phyloP scores from a whole-genome alignment of 805 yeast species.

The Wickerhamomyces strasburgensis region DNA sequence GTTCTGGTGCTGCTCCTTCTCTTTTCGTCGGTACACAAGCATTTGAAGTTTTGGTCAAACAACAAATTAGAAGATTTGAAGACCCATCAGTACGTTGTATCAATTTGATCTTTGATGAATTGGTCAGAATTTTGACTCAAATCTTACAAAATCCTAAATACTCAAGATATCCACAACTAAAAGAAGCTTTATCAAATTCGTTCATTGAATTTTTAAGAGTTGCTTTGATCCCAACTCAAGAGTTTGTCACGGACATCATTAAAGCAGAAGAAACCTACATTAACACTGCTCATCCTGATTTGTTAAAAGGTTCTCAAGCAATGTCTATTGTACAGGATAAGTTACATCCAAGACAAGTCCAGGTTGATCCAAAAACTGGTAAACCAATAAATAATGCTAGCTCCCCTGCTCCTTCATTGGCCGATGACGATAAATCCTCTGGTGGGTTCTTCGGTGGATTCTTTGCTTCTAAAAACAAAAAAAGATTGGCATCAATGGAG shows the following conservation, averaged over 20 bases:
- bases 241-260: conserved; percentile 79
- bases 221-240: conserved; percentile 78
- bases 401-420: conserved; percentile 27
- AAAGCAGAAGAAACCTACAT: conserved; percentile 87
- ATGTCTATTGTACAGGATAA: conserved; percentile 88
- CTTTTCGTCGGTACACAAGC: conserved; percentile 96
- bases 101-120: conserved; percentile 86
- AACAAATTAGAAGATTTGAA: conserved; percentile 89
- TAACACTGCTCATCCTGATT: conserved; percentile 96
- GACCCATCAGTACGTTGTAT: conserved; percentile 90
- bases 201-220: conserved; percentile 78
- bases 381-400: conserved; percentile 51
- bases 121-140: conserved; percentile 78
- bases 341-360: conserved; percentile 65
- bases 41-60: conserved; percentile 91
- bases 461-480: conserved; percentile 86
- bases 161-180: conserved; percentile 84
- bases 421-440: conserved; percentile 37
- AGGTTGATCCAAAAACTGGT: conserved; percentile 86
- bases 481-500: conserved; percentile 91
- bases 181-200: conserved; percentile 77
- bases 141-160: conserved; percentile 77
- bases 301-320: conserved; percentile 91
- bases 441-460: conserved; percentile 95
- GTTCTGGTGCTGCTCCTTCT: conserved; percentile 95